phyloP scores from a whole-genome alignment of 108 stramenopile species.

The Licmophora abbreviata region DNA sequence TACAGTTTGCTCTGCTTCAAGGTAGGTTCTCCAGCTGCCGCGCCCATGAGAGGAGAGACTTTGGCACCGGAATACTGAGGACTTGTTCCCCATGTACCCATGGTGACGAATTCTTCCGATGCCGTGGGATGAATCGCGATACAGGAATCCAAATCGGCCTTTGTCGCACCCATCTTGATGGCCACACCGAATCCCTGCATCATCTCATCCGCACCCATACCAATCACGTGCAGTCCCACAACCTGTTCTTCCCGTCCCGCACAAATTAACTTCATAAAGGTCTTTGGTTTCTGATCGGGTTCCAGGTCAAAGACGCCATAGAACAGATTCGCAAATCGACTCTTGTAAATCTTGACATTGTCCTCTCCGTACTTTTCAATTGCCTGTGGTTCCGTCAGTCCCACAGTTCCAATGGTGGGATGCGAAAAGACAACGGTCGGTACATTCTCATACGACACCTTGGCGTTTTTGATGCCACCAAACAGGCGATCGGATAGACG shows the following conservation, averaged over 20 bases:
- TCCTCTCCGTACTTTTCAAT: slow-evolving; percentile 65
- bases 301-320: slow-evolving; percentile 76
- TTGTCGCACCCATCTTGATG: slow-evolving; percentile 90
- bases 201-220: slow-evolving; percentile 94
- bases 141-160: slow-evolving; percentile 93
- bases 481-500: slow-evolving; percentile 87
- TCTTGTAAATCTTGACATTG: slow-evolving; percentile 70
- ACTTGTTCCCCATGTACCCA: slow-evolving; percentile 74
- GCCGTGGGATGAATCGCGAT: slow-evolving; percentile 98
- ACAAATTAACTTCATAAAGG: slow-evolving; percentile 49
- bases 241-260: slow-evolving; percentile 67
- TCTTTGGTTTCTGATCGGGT: slow-evolving; percentile 55
- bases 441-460: slow-evolving; percentile 69
- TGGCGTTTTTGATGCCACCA: slow-evolving; percentile 21
- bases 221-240: slow-evolving; percentile 78
- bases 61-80: slow-evolving; percentile 37
- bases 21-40: slow-evolving; percentile 32
- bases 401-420: slow-evolving; percentile 70
- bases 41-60: slow-evolving; percentile 44
- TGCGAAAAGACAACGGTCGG: slow-evolving; percentile 84
- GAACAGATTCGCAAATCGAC: slow-evolving; percentile 79
- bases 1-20: too few species aligned
- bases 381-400: slow-evolving; percentile 67
- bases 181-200: slow-evolving; percentile 93
- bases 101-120: slow-evolving; percentile 87